Base-by-base conservation (phyloP, 345 rosid genomes). In the Geranium brycei region DNA sequence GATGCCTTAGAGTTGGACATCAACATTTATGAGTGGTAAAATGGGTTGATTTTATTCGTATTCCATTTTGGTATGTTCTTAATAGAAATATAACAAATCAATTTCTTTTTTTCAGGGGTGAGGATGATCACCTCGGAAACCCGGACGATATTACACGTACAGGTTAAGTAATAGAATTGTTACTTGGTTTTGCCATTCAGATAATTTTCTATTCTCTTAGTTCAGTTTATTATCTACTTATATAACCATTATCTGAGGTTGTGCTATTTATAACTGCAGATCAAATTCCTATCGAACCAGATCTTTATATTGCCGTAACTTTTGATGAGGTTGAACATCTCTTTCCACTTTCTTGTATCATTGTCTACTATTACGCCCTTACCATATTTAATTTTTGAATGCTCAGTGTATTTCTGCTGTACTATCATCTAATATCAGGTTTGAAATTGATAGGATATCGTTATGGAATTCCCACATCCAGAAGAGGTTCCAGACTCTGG, bases 141-240 rank as follows among this genome's bases (percentile, higher is more conserved):
- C 75, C 19, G 0, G 96, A 90, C 66, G 97, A 85, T 28, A 93
- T 93, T 62, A 90, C 96, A 23, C 87, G 88, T 60, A 58, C 78
- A 75, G 92, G 89, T 81, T 41, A 55, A 19, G 12, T 1, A 65
- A 61, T 23, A 38, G 6, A 31, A 10, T 17, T 65, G 32, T 23
- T 19, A 28, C 7, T 28, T 28, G 2, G n/a, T 60, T n/a, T 69
- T 7, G 41, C 5, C 41, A 4, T 35, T 35, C 3, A 17, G 31
- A 23, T 58, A 58, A n/a, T 32, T 66, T 57, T 14, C 38, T 51
- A 7, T 31, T 51, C 23, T 5, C 10, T 51, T 1, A n/a, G 0
- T 5, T 70, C 18, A 0, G 17, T 40, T 30, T 17, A 19, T 0
- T 59, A 5, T 31, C 59, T 2, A 35, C 41, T 1, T 35, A 35